Percentiles rank a stretch among this genome's conserved stretches.
Evolutionary conservation across 495 filamentous ascomycete species (phyloP).

Genomic region (Penicillium goetzii): DNA sequence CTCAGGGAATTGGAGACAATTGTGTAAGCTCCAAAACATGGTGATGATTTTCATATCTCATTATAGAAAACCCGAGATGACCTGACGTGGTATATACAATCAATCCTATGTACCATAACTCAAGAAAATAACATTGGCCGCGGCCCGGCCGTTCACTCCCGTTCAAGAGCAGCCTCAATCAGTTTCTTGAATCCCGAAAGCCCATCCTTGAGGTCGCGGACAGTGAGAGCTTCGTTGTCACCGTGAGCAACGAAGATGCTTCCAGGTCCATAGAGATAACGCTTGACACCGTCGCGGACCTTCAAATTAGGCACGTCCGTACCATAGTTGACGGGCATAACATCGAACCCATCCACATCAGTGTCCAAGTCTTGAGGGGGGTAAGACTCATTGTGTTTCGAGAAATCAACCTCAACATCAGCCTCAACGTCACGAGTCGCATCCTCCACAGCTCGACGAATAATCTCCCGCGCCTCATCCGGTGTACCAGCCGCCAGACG

Average conservation of each 20-base stretch:
- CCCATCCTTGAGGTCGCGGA: constrained; percentile 67
- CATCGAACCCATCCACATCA: constrained; percentile 83
- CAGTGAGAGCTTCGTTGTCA: constrained; percentile 76
- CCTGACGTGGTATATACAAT: neutral
- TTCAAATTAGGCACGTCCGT: constrained; percentile 85
- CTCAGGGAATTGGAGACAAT: neutral
- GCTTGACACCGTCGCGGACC: constrained; percentile 57
- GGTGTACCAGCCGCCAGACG: constrained; percentile 76
- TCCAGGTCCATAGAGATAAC: constrained; percentile 88
- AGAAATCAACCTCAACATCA: constrained; percentile 63
- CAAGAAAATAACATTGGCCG: neutral
- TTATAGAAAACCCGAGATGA: neutral
- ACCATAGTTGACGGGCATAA: constrained; percentile 83
- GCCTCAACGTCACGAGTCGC: constrained; percentile 61
- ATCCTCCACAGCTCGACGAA: constrained; percentile 58
- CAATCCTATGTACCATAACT: neutral
- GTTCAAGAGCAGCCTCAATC: constrained; percentile 62
- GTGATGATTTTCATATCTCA: neutral
- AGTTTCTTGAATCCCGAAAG: constrained; percentile 74
- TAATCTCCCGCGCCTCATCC: constrained; percentile 52
- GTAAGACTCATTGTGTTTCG: constrained; percentile 56
- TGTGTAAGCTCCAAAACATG: neutral
- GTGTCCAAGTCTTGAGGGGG: constrained; percentile 75
- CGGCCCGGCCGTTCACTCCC: constrained; percentile 16
- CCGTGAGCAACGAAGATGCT: constrained; percentile 88